These are phyloP conservation scores for Wallacemonas rigidus DNA, from an alignment of 208 protist species.

Conservation along the genomic window DNA sequence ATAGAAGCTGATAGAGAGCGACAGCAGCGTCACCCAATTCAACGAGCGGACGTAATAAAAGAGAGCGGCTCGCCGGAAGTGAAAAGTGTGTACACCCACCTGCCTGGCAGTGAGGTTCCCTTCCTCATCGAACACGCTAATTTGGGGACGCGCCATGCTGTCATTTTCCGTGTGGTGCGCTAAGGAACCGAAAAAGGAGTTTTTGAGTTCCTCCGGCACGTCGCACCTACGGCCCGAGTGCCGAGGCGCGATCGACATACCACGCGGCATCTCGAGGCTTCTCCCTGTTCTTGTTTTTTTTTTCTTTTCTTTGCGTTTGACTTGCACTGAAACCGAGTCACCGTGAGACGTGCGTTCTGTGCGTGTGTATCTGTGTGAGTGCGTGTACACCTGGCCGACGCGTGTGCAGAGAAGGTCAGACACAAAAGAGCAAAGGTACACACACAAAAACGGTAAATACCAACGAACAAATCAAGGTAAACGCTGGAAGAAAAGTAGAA, in stretches of 20 bases:
- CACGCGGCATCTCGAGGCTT: slow-evolving; percentile 32
- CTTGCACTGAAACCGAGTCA: too few species aligned
- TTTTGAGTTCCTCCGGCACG: slow-evolving; percentile 41
- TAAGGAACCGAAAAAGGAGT: slow-evolving; percentile 30
- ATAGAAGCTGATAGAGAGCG: slow-evolving; percentile 69
- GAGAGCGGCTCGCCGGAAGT: slow-evolving; percentile 61
- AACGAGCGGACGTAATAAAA: slow-evolving; percentile 73
- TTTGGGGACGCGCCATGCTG: slow-evolving; percentile 12
- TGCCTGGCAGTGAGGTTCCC: slow-evolving; percentile 58
- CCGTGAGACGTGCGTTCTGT: background rate
- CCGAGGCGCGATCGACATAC: slow-evolving; percentile 45
- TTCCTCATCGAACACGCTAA: slow-evolving; percentile 76
- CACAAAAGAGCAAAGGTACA: too few species aligned
- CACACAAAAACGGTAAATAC: too few species aligned
- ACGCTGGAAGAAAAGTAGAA: too few species aligned
- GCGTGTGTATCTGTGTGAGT: background rate
- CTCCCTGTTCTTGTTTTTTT: background rate
- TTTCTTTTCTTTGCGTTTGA: background rate
- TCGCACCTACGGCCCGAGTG: slow-evolving; percentile 19
- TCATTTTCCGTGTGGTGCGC: background rate
- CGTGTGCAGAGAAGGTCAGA: too few species aligned
- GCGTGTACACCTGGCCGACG: background rate
- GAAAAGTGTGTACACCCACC: slow-evolving; percentile 66
- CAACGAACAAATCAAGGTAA: too few species aligned
- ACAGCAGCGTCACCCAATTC: slow-evolving; percentile 56